Percentiles rank a stretch among this genome's conserved stretches.
Evolutionary conservation across 2,329 filamentous ascomycete genomes (phyloP).

Genomic region (Penicillium sp.): DNA sequence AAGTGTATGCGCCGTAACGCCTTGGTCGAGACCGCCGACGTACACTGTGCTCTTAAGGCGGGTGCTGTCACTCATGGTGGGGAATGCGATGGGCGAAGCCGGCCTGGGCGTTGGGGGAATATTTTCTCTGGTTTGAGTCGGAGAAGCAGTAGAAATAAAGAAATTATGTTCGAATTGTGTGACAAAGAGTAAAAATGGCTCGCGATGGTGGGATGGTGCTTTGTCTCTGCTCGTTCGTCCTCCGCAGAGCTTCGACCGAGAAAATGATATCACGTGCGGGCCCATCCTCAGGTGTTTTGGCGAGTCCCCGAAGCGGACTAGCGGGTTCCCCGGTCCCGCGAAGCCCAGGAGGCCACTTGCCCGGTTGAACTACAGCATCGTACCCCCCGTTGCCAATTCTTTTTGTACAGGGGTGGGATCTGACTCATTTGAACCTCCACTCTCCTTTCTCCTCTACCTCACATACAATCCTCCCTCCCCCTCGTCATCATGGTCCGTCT

Average conservation of each 20-base stretch:
- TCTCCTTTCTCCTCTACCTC: not conserved
- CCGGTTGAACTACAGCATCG: constrained; percentile 40
- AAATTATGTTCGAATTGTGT: not conserved
- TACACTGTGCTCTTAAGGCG: constrained; percentile 91
- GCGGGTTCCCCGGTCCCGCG: constrained; percentile 36
- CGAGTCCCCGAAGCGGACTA: constrained; percentile 37
- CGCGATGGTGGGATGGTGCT: not conserved
- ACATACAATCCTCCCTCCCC: constrained; percentile 24
- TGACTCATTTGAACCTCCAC: constrained; percentile 12
- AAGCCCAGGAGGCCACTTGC: constrained; percentile 47
- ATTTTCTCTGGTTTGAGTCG: not conserved
- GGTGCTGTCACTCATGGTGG: constrained; percentile 75
- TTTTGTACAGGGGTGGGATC: constrained; percentile 34
- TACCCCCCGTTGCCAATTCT: constrained; percentile 33
- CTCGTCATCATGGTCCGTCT: constrained; percentile 80
- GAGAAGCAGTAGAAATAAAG: not conserved
- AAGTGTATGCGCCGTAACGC: constrained; percentile 74
- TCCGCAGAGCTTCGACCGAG: constrained; percentile 15
- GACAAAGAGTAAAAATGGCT: not conserved
- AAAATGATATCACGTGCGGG: constrained; percentile 41
- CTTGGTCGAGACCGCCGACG: constrained; percentile 82
- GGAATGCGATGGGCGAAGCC: constrained; percentile 8
- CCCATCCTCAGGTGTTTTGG: constrained; percentile 36
- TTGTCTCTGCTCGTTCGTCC: not conserved
- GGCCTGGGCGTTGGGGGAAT: not conserved